Evolutionary conservation across 192 early-diverging fungal genomes (phyloP).

Genomic region (Rhizophagus prolifer): DNA sequence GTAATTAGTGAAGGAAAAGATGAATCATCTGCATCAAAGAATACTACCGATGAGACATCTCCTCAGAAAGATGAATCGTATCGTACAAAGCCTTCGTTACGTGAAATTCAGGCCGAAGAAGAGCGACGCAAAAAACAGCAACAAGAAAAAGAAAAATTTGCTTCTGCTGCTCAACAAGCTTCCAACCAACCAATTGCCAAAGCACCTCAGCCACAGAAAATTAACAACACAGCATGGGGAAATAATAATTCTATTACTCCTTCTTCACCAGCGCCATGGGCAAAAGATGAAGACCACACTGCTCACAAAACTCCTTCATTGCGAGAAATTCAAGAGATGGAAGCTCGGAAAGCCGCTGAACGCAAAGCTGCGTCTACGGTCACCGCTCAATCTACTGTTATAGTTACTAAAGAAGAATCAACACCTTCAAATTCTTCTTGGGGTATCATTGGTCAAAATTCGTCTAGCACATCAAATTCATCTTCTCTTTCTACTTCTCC

Average conservation of each 20-base stretch:
- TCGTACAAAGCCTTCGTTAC: constrained; percentile 33
- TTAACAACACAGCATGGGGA: constrained; percentile 5
- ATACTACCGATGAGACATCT: background rate
- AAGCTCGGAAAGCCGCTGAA: constrained; percentile 48
- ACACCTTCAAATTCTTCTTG: constrained; percentile 36
- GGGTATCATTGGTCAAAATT: constrained; percentile 38
- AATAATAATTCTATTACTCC: constrained; percentile 11
- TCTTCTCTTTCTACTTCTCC: constrained; percentile 25
- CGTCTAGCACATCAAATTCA: constrained; percentile 28
- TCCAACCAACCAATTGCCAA: constrained; percentile 6
- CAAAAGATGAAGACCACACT: constrained; percentile 36
- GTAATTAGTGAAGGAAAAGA: background rate
- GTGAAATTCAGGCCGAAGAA: constrained; percentile 48
- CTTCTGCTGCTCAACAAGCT: background rate
- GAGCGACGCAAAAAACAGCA: constrained; percentile 37
- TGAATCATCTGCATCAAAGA: background rate
- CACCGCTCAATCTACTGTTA: constrained; percentile 26
- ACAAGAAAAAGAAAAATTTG: constrained; percentile 35
- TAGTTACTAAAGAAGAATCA: constrained; percentile 5
- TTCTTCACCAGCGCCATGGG: constrained; percentile 37
- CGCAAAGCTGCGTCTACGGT: constrained; percentile 28
- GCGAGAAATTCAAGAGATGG: constrained; percentile 65
- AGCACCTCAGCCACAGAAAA: constrained; percentile 1
- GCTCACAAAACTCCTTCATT: constrained; percentile 47
- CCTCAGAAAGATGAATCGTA: constrained; percentile 16